Base-by-base conservation (phyloP, 2,329 filamentous ascomycete genomes). In the Paracorniculantispora psalliotae region DNA sequence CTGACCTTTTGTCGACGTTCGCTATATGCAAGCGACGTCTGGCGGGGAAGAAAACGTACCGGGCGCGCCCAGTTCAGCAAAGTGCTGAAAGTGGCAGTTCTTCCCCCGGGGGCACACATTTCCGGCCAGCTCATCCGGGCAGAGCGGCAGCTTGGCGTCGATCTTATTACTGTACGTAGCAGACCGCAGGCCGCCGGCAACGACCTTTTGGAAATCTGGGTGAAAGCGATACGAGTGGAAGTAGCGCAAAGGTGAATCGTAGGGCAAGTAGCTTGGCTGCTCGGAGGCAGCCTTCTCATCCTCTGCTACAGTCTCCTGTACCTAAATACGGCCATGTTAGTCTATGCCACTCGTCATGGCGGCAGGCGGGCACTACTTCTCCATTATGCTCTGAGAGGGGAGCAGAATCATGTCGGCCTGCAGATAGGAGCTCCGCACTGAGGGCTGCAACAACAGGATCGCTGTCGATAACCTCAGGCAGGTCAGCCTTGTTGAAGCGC, bases 141-240 rank as follows among this genome's bases (percentile, higher is more conserved):
- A 99, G 51, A 97, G 69, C 62, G 84, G 82, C 66, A 83, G 86
- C 61, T 84, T 80, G 25, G 86, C 80, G 70, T 97, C 86, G 73
- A 99, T 96, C 66, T 87, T 88, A 74, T 96, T 90, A 76, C 91
- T 97, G 76, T 93, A 97, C 46, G 92, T 97, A 77, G 96, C 81
- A 63, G 94, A 97, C 69, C 89, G 87, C 69, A 92, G 88, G 46
- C 93, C 93, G 62, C 87, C 88, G 59, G 84, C 71, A 59, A 96
- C 86, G 59, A 84, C 78, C 52, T 88, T 73, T 64, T 80, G 77
- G 74, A 87, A 97, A 54, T 83, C 79, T 33, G 91, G 90, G 70
- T 97, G 92, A 71, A 93, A 97, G 66, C 93, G 91, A 75, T 90
- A 99, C 39, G 90, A 88, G 71, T 86, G 91, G 73, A 97, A 97